Evolutionary conservation across 345 rosid species (phyloP).

Genomic region (Gossypium arboreum): DNA sequence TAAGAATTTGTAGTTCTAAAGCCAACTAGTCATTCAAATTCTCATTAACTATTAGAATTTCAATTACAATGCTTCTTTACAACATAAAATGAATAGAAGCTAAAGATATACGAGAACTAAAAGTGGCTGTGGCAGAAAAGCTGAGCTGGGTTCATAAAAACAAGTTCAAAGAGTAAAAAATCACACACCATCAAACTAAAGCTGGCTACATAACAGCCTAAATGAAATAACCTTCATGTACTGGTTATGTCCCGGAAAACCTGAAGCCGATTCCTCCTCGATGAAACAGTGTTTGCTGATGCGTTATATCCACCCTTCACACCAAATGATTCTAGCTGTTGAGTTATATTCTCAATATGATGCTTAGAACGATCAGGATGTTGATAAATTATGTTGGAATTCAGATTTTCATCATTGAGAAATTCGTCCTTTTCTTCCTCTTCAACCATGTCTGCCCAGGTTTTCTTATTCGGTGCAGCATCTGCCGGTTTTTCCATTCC

Average conservation of each 20-base stretch:
- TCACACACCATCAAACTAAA: constrained; percentile 4
- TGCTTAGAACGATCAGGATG: constrained; percentile 17
- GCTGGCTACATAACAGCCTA: not conserved
- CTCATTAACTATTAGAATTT: not conserved
- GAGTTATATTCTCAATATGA: constrained; percentile 22
- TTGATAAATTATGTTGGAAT: constrained; percentile 33
- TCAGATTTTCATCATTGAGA: constrained; percentile 36
- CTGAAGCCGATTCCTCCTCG: constrained; percentile 39
- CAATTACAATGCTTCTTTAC: not conserved
- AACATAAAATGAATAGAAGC: not conserved
- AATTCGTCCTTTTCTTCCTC: constrained; percentile 44
- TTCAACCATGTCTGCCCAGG: constrained; percentile 84
- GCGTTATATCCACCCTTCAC: constrained; percentile 19
- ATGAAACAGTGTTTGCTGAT: constrained; percentile 10
- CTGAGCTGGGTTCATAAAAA: not conserved
- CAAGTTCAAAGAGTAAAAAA: not conserved
- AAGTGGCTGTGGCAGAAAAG: not conserved
- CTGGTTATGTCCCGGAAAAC: constrained; percentile 59
- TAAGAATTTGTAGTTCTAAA: not conserved
- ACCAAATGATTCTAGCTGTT: constrained; percentile 25
- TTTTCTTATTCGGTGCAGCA: constrained; percentile 33
- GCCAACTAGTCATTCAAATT: not conserved
- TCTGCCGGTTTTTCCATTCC: constrained; percentile 6
- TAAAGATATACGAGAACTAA: not conserved
- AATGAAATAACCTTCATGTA: constrained; percentile 19